These are phyloP conservation scores for Russula sp. DNA, from an alignment of 768 basidiomycete species.

Conservation along the genomic window DNA sequence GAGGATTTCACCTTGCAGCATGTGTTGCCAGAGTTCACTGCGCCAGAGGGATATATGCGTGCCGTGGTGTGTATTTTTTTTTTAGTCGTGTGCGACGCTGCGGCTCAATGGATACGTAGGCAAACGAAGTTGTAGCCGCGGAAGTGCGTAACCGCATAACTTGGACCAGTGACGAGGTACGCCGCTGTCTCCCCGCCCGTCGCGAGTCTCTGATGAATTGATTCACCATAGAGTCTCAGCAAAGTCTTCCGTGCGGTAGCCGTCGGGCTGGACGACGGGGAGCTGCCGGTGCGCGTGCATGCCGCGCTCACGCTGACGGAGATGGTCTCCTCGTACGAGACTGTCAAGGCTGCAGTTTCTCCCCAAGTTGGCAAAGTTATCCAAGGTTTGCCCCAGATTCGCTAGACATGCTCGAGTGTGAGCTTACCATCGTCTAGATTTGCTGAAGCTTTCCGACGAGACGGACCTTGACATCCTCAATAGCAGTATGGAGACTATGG, in stretches of 20 bases:
- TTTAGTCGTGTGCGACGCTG: neutral
- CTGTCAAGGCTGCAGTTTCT: slow-evolving; percentile 62
- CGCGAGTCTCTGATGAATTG: neutral
- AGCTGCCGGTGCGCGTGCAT: slow-evolving; percentile 80
- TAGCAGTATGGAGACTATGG: slow-evolving; percentile 78
- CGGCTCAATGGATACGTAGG: slow-evolving; percentile 38
- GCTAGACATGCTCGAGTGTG: neutral
- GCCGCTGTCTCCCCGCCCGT: slow-evolving; percentile 4
- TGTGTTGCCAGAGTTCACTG: slow-evolving; percentile 67
- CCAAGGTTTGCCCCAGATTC: slow-evolving; percentile 45
- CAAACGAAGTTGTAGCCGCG: slow-evolving; percentile 74
- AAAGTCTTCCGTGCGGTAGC: slow-evolving; percentile 61
- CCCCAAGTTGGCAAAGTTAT: slow-evolving; percentile 83
- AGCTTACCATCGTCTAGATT: slow-evolving; percentile 39
- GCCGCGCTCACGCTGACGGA: slow-evolving; percentile 77
- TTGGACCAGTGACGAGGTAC: slow-evolving; percentile 61
- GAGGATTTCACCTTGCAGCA: slow-evolving; percentile 70
- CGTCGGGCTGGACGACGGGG: slow-evolving; percentile 64
- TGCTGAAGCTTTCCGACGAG: slow-evolving; percentile 88
- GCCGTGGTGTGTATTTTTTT: slow-evolving; percentile 50
- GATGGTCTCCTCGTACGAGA: slow-evolving; percentile 57
- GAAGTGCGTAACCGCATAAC: slow-evolving; percentile 62
- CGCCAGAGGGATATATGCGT: slow-evolving; percentile 65
- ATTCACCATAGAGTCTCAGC: slow-evolving; percentile 47
- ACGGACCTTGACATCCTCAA: slow-evolving; percentile 85